phyloP scores from a whole-genome alignment of 371 early-diverging fungal genomes.

The Dichotomocladium elegans region DNA sequence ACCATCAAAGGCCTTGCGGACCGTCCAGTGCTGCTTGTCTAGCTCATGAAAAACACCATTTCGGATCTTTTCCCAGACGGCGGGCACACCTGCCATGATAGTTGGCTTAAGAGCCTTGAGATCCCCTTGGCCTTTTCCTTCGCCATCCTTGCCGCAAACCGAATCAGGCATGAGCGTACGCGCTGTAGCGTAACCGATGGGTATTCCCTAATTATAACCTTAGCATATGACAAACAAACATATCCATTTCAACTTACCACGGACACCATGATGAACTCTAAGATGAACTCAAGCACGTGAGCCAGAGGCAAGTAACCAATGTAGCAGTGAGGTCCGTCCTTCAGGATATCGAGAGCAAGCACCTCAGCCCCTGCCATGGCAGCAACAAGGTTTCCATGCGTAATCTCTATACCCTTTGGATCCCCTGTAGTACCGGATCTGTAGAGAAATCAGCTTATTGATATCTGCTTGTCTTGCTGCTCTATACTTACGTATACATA shows the following conservation, averaged over 20 bases:
- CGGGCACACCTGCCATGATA: conserved; percentile 87
- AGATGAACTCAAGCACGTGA: conserved; percentile 80
- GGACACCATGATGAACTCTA: conserved; percentile 57
- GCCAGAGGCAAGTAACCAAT: conserved; percentile 91
- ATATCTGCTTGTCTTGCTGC: neutral
- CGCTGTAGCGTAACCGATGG: conserved; percentile 80
- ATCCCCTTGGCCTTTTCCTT: conserved; percentile 87
- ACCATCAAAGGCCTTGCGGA: conserved; percentile 52
- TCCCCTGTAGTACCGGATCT: conserved; percentile 85
- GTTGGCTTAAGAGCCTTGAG: conserved; percentile 84
- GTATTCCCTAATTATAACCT: conserved; percentile 34
- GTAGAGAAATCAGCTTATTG: neutral
- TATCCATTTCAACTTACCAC: conserved; percentile 1
- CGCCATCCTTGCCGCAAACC: conserved; percentile 52
- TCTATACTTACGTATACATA: conserved; percentile 57
- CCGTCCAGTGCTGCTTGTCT: conserved; percentile 53
- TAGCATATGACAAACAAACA: conserved; percentile 3
- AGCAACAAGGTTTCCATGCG: conserved; percentile 72
- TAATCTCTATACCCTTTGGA: conserved; percentile 70
- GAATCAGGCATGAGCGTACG: conserved; percentile 82
- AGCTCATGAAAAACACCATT: conserved; percentile 72
- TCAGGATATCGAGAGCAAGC: conserved; percentile 34
- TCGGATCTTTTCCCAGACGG: conserved; percentile 87
- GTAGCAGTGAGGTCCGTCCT: conserved; percentile 48
- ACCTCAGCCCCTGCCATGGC: conserved; percentile 50